Evolutionary conservation across 2,329 filamentous ascomycete species (phyloP), one percentile per base, ranked within the genome.

Genomic region (Fusarium coicis): DNA sequence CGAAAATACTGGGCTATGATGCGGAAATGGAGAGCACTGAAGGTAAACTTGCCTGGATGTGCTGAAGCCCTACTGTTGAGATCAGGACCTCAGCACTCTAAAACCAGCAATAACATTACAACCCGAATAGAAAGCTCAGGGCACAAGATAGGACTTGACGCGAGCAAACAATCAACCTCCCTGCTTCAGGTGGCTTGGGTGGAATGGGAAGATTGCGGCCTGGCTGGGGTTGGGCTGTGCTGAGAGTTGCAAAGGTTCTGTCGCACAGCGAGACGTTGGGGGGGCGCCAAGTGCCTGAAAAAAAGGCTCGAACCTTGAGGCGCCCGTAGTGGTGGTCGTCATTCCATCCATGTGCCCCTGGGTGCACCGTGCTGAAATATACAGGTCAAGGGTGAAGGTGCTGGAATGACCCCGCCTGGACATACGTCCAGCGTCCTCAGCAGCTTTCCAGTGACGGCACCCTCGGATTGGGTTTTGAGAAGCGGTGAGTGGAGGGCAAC

Each of bases 401-500:
- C 75, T 73, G 68, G 76, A 78, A 77, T 78, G 76, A 76, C 76
- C 74, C 76, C 76, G 76, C 76, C 73, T 66, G 53, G 39, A 39
- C 60, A 58, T 43, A 34, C 49, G 57, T 50, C 49, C 72, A 74
- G 72, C 68, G 63, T 66, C 46, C 61, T 66, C 47, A 64, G 67
- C 53, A 64, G 62, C 59, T 61, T 37, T 50, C 32, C 10, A 65
- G 71, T 43, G 66, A 76, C 66, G 62, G 56, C 46, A 59, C 62
- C 49, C 54, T 54, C 66, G 66, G 61, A 78, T 78, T 77, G 76
- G 76, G 69, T 57, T 70, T 56, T 60, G 63, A 30, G 47, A 44
- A 59, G 67, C 70, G 70, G 70, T 70, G 66, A 72, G 73, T 71
- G 58, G 70, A 72, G 59, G 64, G 63, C 59, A 50, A 56, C 68